Evolutionary conservation across 495 filamentous ascomycete species (phyloP), one percentile per base, ranked within the genome.

Genomic region (Xylaria venustula): DNA sequence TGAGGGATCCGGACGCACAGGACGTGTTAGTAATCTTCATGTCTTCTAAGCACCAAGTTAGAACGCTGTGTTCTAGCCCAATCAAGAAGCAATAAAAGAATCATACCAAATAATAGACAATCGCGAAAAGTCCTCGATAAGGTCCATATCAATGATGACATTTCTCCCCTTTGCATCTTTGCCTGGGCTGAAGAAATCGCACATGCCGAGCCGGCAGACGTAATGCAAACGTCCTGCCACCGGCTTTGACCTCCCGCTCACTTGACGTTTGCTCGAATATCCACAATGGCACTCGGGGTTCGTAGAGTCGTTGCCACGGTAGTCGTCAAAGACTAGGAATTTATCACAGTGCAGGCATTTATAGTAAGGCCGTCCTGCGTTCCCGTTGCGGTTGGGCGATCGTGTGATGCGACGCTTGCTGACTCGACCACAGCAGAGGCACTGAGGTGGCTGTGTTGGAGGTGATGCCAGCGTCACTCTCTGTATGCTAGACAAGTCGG

Each of bases 321-420:
- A 41, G 51, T 54, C 51, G 20, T 6, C 17, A 26, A 54, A 54
- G 34, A 54, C 51, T 17, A 42, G 36, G 23, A 54, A 54, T 42
- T 54, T 42, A 22, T 41, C 19, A 54, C 51, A 54, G 19, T 15
- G 36, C 28, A 32, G n/a, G 28, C 51, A 54, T 25, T 42, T 40
- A 41, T 54, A 54, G 51, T 54, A 54, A 14, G 51, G 51, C 8
- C 51, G 36, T 54, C 51, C 36, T n/a, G 34, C 51, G 34, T 54
- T 54, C 34, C 51, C 51, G 51, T 54, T 54, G 32, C 34, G 34
- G 36, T 54, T 54, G 51, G 28, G 36, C 30, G 26, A 36, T 36
- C 7, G 14, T 20, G 48, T 51, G 28, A 51, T 34, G 26, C 32
- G 8, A 22, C n/a, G 30, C 26, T 32, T 17, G 30, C 25, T 49